phyloP scores from a whole-genome alignment of 176 grass and related monocot species.

The Cymbopogon citratus region DNA sequence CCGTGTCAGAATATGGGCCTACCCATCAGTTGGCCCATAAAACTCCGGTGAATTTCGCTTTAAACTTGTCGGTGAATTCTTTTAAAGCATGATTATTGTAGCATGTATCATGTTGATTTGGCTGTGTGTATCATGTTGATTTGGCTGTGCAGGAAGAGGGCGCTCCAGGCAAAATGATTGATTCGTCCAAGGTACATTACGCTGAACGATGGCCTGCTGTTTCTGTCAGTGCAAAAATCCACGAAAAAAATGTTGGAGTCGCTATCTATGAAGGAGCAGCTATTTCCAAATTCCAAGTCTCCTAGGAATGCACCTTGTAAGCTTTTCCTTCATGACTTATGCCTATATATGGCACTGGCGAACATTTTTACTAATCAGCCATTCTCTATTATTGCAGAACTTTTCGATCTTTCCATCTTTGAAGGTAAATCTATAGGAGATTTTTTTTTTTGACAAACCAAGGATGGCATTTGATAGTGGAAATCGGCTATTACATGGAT shows the following conservation, averaged over 20 bases:
- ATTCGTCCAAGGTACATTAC: conserved; percentile 70
- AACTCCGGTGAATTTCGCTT: too few relatives aligned
- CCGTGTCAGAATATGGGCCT: too few relatives aligned
- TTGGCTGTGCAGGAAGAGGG: conserved; percentile 71
- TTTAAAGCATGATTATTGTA: conserved; percentile 91
- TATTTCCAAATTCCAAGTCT: conserved; percentile 44
- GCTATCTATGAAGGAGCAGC: conserved; percentile 89
- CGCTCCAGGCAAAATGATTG: conserved; percentile 67
- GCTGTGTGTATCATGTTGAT: conserved; percentile 77
- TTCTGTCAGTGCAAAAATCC: conserved; percentile 76
- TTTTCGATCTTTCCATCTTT: conserved; percentile 15
- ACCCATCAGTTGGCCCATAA: too few relatives aligned
- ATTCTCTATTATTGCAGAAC: conserved; percentile 46
- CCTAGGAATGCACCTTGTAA: conserved; percentile 83
- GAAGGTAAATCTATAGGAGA: too few relatives aligned
- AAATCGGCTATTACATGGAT: conserved; percentile 67
- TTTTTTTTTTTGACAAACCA: too few relatives aligned
- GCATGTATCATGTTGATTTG: too few relatives aligned
- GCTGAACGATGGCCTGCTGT: conserved; percentile 69
- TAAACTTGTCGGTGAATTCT: too few relatives aligned
- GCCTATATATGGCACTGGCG: not conserved
- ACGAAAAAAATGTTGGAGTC: conserved; percentile 62
- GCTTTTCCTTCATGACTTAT: conserved; percentile 7
- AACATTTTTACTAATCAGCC: conserved; percentile 25
- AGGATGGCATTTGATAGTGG: too few relatives aligned